These are phyloP conservation scores for Ramularia endophylla DNA, from an alignment of 2,329 filamentous ascomycete species.

Conservation along the genomic window DNA sequence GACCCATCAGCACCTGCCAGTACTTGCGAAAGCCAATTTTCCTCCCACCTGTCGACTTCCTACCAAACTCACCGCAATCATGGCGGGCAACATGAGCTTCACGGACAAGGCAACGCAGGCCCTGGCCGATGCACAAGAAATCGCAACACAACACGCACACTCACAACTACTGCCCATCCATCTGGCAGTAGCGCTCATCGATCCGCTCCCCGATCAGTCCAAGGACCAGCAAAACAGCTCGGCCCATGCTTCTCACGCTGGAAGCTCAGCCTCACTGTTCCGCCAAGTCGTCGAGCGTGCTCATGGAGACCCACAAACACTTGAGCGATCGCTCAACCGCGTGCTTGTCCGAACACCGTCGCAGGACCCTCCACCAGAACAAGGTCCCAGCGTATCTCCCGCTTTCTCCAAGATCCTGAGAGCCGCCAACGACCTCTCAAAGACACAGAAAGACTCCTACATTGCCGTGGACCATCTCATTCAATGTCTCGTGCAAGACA, in stretches of 20 bases:
- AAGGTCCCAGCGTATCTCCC: conserved; percentile 68
- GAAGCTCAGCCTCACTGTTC: conserved; percentile 68
- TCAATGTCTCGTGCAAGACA: conserved; percentile 73
- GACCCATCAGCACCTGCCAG: too few relatives aligned
- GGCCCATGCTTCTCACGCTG: conserved; percentile 59
- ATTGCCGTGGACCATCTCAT: conserved; percentile 96
- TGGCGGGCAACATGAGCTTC: conserved; percentile 80
- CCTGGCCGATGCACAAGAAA: conserved; percentile 77
- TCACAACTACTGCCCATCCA: conserved; percentile 87
- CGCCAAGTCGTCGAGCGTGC: conserved; percentile 91
- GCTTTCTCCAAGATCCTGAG: conserved; percentile 76
- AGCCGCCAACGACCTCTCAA: conserved; percentile 81
- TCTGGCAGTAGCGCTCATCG: conserved; percentile 75
- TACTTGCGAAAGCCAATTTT: too few relatives aligned
- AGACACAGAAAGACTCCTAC: conserved; percentile 94
- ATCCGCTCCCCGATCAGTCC: conserved; percentile 64
- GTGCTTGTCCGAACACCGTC: conserved; percentile 81
- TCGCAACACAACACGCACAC: conserved; percentile 87
- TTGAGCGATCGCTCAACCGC: conserved; percentile 90
- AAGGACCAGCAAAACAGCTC: conserved; percentile 67
- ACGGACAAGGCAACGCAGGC: conserved; percentile 90
- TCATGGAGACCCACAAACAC: conserved; percentile 82
- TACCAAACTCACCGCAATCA: conserved; percentile 34
- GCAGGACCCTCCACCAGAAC: conserved; percentile 90
- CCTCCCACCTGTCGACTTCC: too few relatives aligned